These are phyloP conservation scores for Aspergillus chevalieri DNA, from an alignment of 2,329 filamentous ascomycete genomes.

Conservation along the genomic window DNA sequence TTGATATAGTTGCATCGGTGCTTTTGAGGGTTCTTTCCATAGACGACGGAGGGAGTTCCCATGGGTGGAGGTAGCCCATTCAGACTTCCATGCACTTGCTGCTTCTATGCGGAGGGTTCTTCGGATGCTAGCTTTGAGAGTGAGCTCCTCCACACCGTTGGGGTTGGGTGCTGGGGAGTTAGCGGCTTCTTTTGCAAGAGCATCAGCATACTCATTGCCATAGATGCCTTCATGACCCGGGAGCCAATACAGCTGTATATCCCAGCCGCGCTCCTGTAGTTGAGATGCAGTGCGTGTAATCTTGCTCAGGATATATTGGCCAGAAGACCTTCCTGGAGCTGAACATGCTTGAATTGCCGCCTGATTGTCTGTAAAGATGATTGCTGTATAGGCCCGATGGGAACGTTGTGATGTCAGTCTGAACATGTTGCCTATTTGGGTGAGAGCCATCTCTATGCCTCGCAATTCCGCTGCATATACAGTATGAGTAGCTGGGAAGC, in stretches of 20 bases:
- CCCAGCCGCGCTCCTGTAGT: constrained; percentile 7
- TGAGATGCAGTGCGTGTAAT: neutral
- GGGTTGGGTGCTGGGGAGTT: too few relatives aligned
- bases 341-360: constrained; percentile 23
- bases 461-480: neutral
- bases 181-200: too few relatives aligned
- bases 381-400: neutral
- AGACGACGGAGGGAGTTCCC: too few relatives aligned
- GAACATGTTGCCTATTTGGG: neutral
- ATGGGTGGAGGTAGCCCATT: too few relatives aligned
- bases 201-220: neutral
- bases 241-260: neutral
- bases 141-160: too few relatives aligned
- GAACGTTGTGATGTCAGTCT: neutral
- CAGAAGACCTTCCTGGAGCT: constrained; percentile 20
- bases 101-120: too few relatives aligned
- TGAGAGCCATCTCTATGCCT: neutral
- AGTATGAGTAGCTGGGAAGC: neutral
- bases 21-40: too few relatives aligned
- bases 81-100: too few relatives aligned
- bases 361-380: constrained; percentile 28
- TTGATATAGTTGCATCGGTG: too few relatives aligned
- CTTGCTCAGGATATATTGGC: constrained; percentile 21
- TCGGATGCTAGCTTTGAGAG: too few relatives aligned
- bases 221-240: neutral